Evolutionary conservation across 306 rosid species (phyloP), one percentile per base, ranked within the genome.

Genomic region (Dryas octopetala): DNA sequence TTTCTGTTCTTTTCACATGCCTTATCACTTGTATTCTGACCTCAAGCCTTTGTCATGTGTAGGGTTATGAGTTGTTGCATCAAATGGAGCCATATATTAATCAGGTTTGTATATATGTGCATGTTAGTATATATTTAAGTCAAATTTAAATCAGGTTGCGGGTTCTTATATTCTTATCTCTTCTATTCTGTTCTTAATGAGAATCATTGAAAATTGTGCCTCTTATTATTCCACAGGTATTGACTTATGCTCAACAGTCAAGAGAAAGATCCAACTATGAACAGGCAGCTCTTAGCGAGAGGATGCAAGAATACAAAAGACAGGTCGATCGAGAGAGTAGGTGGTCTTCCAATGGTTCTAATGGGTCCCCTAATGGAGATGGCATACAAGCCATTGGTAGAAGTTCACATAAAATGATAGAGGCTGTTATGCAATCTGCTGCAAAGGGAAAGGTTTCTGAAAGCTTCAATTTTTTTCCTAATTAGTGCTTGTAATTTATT

Each of bases 341-440:
- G 83, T 92, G 92, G 99, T 87, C 90, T 70, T 90, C 97, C 69
- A 90, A 89, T 81, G 96, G 97, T 66, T 90, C 97, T 48, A 89
- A 89, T 68, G 98, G 98, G 40, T 96, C 99, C 77, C 99, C 99
- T 44, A 96, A 96, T 83, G 99, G 99, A 77, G 98, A 92, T 83
- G 99, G 99, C 72, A 89, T 92, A 88, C 99, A 92, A 89, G 93
- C 96, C 74, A 96, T 96, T 65, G 99, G 99, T 80, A 90, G 99
- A 89, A 96, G 99, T 83, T 96, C 99, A 8, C 99, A 96, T 89
- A 96, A 96, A 86, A 92, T 92, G 99, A 96, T 96, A 78, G 98
- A 96, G 82, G 99, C 97, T 15, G 99, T 96, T 59, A 96, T 96
- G 99, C 99, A 96, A 85, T 89, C 96, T 84, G 99, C 98, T 84